Base-by-base conservation (phyloP, 768 basidiomycete genomes). In the Strobilomyces dryophilus region DNA sequence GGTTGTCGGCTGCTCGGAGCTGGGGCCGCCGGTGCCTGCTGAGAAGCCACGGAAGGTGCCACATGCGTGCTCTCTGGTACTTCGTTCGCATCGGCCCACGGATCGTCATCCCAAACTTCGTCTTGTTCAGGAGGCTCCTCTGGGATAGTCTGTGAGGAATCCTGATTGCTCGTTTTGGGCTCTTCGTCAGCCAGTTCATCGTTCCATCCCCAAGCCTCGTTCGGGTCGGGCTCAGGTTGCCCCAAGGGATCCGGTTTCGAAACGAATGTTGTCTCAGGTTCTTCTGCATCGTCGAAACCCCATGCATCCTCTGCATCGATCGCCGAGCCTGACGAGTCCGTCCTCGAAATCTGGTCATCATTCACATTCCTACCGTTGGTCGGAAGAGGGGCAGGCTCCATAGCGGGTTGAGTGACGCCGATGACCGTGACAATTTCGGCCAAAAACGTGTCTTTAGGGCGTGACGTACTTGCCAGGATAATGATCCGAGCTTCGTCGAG, bases 131-230 rank as follows among this genome's bases (percentile, higher is more conserved):
- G 62, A 21, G 73, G 68, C 17, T 57, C 67, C 11, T 67, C 66
- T 8, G 63, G 46, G 7, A 70, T 48, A 12, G 50, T 27, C 9
- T 41, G 48, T 1, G 44, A 12, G 3, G 55, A 54, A 43, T n/a
- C 48, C 26, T 53, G 48, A 21, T 18, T 26, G 5, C 42, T 47
- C 15, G 74, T 75, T 14, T 62, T 49, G 4, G 66, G 53, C 29
- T 67, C 67, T 41, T 60, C 69, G n/a, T 68, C 56, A n/a, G 53
- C 39, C 21, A 31, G 4, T 44, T 68, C 74, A 29, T 82, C 81
- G 36, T 88, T 83, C 83, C 83, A 89, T 3, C 84, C 90, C 89
- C 90, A 92, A 1, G 87, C 82, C 59, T 85, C 83, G 15, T 68
- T 73, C 9, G 80, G 68, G 57, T 81, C 59, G 14, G 73, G 67